Evolutionary conservation across 768 basidiomycete species (phyloP).

Genomic region (Phlebiopsis flavidoalba): DNA sequence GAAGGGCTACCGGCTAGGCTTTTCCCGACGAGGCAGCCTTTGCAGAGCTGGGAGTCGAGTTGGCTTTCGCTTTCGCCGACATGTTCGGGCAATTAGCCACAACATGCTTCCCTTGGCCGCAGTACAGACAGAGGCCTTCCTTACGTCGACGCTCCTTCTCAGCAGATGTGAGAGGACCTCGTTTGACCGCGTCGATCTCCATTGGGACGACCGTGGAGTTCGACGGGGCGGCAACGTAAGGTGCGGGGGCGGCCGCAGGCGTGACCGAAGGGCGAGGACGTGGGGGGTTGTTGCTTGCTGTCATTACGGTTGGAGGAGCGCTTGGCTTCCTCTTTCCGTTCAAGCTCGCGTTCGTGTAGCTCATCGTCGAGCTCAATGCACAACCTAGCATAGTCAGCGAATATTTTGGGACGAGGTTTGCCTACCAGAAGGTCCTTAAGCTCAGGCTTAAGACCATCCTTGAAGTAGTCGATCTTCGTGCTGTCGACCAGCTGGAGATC

Average conservation of each 20-base stretch:
- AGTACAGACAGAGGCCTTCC: constrained; percentile 31
- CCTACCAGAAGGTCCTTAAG: constrained; percentile 19
- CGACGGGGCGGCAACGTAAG: neutral
- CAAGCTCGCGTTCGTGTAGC: neutral
- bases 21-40: too few species aligned
- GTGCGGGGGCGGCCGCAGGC: neutral
- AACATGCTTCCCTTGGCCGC: constrained; percentile 26
- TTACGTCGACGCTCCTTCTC: constrained; percentile 22
- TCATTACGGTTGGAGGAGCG: neutral
- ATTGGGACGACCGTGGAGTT: constrained; percentile 10
- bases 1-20: too few species aligned
- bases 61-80: neutral
- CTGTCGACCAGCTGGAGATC: constrained; percentile 27
- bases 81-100: constrained; percentile 24
- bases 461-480: constrained; percentile 29
- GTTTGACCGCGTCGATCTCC: constrained; percentile 16
- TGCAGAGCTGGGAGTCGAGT: too few species aligned
- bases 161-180: constrained; percentile 24
- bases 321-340: neutral
- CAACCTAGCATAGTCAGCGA: neutral
- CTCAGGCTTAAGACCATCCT: constrained; percentile 24
- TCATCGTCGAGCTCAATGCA: neutral
- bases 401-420: neutral
- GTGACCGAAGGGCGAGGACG: neutral
- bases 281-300: neutral